Conservation (phyloP, 495 filamentous ascomycete species). For the Penicillium angulare region DNA sequence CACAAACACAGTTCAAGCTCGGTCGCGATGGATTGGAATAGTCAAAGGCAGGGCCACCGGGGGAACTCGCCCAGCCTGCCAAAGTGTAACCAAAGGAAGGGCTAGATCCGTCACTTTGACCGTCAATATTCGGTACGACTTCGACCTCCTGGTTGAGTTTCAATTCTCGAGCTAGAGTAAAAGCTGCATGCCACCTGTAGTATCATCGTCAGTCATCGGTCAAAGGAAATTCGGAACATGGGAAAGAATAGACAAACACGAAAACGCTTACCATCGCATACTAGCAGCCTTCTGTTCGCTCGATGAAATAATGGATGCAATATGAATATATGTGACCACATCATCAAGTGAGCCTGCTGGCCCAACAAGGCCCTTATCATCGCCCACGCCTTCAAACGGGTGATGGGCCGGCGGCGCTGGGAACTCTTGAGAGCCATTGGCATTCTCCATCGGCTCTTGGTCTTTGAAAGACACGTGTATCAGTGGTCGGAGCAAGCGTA, state of each 20-base stretch:
- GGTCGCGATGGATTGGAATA: conserved; percentile 39
- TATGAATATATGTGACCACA: conserved; percentile 51
- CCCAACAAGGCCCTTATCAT: conserved; percentile 73
- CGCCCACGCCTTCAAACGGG: conserved; percentile 62
- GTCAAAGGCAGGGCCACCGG: conserved; percentile 37
- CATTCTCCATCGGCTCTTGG: conserved; percentile 29
- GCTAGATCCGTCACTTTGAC: conserved; percentile 36
- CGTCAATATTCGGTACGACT: conserved; percentile 48
- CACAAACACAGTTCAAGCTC: conserved; percentile 42
- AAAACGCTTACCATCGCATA: conserved; percentile 64
- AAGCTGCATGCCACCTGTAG: conserved; percentile 87
- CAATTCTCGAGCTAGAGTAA: conserved; percentile 86
- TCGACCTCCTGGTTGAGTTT: conserved; percentile 89
- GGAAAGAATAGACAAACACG: background rate
- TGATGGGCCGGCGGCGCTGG: conserved; percentile 36
- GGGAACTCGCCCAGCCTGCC: conserved; percentile 54
- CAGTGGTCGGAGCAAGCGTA: conserved; percentile 79
- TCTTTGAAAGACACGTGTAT: conserved; percentile 63
- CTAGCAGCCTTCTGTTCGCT: conserved; percentile 95
- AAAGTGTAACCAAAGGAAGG: conserved; percentile 36
- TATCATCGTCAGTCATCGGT: background rate
- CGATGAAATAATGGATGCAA: conserved; percentile 80
- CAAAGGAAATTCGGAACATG: background rate
- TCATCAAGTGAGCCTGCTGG: conserved; percentile 72
- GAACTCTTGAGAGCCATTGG: conserved; percentile 28